Conservation (phyloP, 148 eudicot species). For the Rhododendron ferrugineum region DNA sequence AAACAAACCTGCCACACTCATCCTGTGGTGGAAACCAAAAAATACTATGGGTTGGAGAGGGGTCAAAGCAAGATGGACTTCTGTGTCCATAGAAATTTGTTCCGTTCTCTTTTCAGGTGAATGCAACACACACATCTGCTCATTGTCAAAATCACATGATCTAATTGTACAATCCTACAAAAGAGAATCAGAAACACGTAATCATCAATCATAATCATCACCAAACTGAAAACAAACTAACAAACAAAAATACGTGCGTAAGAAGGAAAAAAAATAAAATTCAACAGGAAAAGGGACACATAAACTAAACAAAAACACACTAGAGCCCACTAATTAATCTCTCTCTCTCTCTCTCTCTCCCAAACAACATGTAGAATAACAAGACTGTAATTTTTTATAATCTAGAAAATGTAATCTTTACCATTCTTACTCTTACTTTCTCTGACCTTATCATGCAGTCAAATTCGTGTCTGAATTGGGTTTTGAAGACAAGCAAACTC, state of each 20-base stretch:
- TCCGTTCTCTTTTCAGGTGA: slow-evolving; percentile 94
- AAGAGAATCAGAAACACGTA: not conserved
- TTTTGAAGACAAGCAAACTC: too few species aligned
- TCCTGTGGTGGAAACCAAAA: slow-evolving; percentile 87
- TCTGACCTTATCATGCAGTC: too few species aligned
- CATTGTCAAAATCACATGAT: slow-evolving; percentile 92
- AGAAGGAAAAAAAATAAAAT: too few species aligned
- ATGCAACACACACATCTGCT: slow-evolving; percentile 95
- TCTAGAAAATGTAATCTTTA: too few species aligned
- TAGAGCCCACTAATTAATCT: too few species aligned
- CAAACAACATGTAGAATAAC: too few species aligned
- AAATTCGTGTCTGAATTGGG: too few species aligned
- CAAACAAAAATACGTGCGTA: not conserved
- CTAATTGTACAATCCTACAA: slow-evolving; percentile 90
- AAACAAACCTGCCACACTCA: slow-evolving; percentile 93
- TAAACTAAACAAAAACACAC: too few species aligned
- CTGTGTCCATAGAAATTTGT: slow-evolving; percentile 69
- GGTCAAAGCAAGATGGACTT: slow-evolving; percentile 95
- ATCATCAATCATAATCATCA: not conserved
- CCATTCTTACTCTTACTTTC: too few species aligned
- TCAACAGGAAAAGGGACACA: too few species aligned
- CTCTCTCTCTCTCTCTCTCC: too few species aligned
- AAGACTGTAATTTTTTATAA: too few species aligned
- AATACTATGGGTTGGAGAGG: slow-evolving; percentile 96
- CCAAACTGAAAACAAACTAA: not conserved